Evolutionary conservation across 768 basidiomycete species (phyloP).

Genomic region (Sporobolomyces phaffii): DNA sequence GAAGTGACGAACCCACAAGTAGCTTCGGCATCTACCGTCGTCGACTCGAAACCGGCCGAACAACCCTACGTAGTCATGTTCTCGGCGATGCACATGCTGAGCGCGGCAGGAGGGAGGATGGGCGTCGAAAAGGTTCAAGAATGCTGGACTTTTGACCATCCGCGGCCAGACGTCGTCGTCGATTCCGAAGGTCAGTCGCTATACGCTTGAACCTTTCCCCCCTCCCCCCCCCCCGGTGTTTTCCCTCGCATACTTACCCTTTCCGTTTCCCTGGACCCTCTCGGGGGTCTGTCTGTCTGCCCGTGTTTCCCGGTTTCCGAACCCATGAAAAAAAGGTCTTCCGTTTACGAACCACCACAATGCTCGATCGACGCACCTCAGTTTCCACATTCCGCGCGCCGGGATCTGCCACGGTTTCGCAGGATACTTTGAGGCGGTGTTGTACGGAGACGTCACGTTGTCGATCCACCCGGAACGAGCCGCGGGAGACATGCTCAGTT

Average conservation of each 20-base stretch:
- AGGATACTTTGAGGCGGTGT: constrained; percentile 90
- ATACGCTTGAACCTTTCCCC: too few species aligned
- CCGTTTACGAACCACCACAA: constrained; percentile 97
- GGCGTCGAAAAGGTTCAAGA: constrained; percentile 59
- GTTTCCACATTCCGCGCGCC: constrained; percentile 89
- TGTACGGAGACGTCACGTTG: constrained; percentile 87
- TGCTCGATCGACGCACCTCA: constrained; percentile 72
- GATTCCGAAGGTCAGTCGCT: constrained; percentile 48
- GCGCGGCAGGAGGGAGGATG: constrained; percentile 61
- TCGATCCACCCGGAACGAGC: constrained; percentile 70
- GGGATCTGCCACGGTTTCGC: constrained; percentile 89
- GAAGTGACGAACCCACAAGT: constrained; percentile 65
- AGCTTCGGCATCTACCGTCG: constrained; percentile 25
- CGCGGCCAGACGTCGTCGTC: constrained; percentile 68
- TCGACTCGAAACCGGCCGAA: constrained; percentile 64
- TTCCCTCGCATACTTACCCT: too few species aligned
- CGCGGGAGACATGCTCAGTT: constrained; percentile 90
- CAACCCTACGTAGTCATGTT: constrained; percentile 99
- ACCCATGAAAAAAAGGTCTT: too few species aligned
- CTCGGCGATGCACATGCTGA: constrained; percentile 81
- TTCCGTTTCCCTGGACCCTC: too few species aligned
- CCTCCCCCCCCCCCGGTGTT: too few species aligned
- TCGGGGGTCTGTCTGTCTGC: too few species aligned
- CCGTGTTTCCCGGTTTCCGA: too few species aligned
- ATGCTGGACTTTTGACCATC: constrained; percentile 97